These are phyloP conservation scores for Lepiota venenata DNA, from an alignment of 768 basidiomycete species.

Conservation along the genomic window DNA sequence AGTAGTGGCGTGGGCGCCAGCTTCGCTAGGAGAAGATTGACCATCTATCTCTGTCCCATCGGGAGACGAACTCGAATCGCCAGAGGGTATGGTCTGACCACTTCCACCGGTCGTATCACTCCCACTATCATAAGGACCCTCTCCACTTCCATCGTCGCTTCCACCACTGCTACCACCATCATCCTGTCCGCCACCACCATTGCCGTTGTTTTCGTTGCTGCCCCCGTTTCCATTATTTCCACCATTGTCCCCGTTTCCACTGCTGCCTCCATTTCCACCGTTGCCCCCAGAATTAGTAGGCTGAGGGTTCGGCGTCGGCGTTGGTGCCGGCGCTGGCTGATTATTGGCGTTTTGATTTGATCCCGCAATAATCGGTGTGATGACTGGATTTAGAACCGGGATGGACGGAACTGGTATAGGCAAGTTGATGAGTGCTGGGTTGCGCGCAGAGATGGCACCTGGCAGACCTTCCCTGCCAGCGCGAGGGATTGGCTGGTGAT, in stretches of 20 bases:
- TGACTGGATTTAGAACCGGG: slow-evolving; percentile 35
- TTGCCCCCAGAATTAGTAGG: slow-evolving; percentile 13
- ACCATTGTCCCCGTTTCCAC: slow-evolving; percentile 10
- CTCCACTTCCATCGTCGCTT: slow-evolving; percentile 14
- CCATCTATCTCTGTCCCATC: slow-evolving; percentile 2
- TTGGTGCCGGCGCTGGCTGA: slow-evolving; percentile 13
- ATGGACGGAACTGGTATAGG: slow-evolving; percentile 36
- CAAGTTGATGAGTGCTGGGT: slow-evolving; percentile 34
- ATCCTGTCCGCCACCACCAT: slow-evolving; percentile 8
- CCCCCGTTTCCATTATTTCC: slow-evolving; percentile 7
- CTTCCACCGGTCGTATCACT: neutral
- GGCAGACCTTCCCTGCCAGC: neutral
- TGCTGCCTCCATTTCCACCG: slow-evolving; percentile 12
- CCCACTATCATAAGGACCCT: slow-evolving; percentile 13
- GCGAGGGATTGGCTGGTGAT: slow-evolving; percentile 3
- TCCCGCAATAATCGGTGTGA: slow-evolving; percentile 29
- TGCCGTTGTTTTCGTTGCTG: slow-evolving; percentile 11
- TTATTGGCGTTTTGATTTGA: slow-evolving; percentile 12
- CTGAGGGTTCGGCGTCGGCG: slow-evolving; percentile 12
- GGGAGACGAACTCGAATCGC: neutral
- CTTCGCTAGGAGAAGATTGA: neutral
- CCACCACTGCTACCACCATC: slow-evolving; percentile 11
- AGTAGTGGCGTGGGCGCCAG: too few species aligned
- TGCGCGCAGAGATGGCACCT: slow-evolving; percentile 21
- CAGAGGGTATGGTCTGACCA: neutral